phyloP scores from a whole-genome alignment of 176 grass and related monocot genomes.

The Stipa capillata region DNA sequence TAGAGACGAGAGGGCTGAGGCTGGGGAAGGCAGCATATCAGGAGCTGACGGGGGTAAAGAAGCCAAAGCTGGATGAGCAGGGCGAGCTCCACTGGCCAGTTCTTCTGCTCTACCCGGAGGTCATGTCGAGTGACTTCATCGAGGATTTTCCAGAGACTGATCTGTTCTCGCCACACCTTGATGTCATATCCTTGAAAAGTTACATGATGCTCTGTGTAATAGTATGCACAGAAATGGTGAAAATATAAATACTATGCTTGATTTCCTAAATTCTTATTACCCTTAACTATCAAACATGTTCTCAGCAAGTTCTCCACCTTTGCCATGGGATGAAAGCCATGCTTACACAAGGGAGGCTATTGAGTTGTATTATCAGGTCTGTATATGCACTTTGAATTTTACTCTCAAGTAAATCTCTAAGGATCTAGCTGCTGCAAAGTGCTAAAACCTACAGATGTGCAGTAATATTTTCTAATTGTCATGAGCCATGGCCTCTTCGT shows the following conservation, averaged over 20 bases:
- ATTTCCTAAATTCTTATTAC: not conserved
- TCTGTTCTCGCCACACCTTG: constrained; percentile 41
- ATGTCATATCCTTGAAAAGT: constrained; percentile 74
- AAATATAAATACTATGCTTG: not conserved
- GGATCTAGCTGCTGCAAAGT: not conserved
- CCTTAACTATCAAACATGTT: constrained; percentile 87
- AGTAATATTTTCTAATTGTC: not conserved
- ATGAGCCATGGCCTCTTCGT: not conserved
- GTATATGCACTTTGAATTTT: not conserved
- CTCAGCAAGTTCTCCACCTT: constrained; percentile 57
- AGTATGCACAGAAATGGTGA: not conserved
- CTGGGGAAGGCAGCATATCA: constrained; percentile 58
- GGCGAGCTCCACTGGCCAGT: constrained; percentile 71
- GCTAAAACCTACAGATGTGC: not conserved
- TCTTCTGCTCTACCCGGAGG: constrained; percentile 71
- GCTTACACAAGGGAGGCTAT: constrained; percentile 71
- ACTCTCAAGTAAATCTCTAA: constrained; percentile 11
- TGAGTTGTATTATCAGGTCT: constrained; percentile 92
- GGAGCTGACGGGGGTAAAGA: constrained; percentile 58
- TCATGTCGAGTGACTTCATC: constrained; percentile 75
- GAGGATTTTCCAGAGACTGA: constrained; percentile 65
- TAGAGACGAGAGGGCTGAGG: constrained; percentile 61
- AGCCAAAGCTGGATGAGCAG: constrained; percentile 53
- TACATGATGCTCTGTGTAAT: not conserved
- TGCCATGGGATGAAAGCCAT: constrained; percentile 72